A percentile compares a stretch with the other conserved stretches of the same genome.
phyloP scores from a whole-genome alignment of 768 basidiomycete genomes.

The Macrolepiota albuminosa region DNA sequence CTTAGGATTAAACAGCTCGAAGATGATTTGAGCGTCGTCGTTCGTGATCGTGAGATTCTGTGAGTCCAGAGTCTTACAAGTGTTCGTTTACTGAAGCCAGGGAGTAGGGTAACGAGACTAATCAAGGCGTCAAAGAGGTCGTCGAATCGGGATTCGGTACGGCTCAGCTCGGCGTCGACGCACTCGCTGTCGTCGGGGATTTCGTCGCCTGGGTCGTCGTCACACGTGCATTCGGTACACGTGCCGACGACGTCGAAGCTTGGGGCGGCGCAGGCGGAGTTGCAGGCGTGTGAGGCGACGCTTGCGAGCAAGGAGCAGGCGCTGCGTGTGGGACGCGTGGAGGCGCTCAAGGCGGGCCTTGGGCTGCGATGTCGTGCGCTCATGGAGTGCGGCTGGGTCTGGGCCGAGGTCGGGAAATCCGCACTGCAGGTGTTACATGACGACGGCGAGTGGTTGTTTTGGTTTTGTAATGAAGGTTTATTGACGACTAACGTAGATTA shows the following conservation, averaged over 20 bases:
- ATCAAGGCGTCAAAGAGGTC: constrained; percentile 69
- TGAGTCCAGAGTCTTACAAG: too few relatives aligned
- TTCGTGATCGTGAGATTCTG: too few relatives aligned
- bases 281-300: constrained; percentile 79
- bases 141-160: constrained; percentile 25
- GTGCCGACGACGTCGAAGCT: constrained; percentile 41
- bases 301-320: constrained; percentile 67
- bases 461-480: neutral
- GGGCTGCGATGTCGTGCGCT: constrained; percentile 59
- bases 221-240: constrained; percentile 8
- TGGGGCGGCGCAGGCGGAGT: constrained; percentile 62
- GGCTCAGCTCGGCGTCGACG: constrained; percentile 38
- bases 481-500: too few relatives aligned
- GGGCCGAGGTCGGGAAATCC: constrained; percentile 63
- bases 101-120: constrained; percentile 64
- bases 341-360: constrained; percentile 59
- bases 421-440: constrained; percentile 28
- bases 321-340: constrained; percentile 45
- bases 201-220: constrained; percentile 15
- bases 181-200: constrained; percentile 33
- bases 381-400: constrained; percentile 63
- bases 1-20: too few relatives aligned
- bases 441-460: constrained; percentile 7
- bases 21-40: too few relatives aligned
- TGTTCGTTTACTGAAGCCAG: too few relatives aligned